These are phyloP conservation scores for Tieghemostelium lacteum DNA, from an alignment of 78 protist genomes.

Conservation along the genomic window DNA sequence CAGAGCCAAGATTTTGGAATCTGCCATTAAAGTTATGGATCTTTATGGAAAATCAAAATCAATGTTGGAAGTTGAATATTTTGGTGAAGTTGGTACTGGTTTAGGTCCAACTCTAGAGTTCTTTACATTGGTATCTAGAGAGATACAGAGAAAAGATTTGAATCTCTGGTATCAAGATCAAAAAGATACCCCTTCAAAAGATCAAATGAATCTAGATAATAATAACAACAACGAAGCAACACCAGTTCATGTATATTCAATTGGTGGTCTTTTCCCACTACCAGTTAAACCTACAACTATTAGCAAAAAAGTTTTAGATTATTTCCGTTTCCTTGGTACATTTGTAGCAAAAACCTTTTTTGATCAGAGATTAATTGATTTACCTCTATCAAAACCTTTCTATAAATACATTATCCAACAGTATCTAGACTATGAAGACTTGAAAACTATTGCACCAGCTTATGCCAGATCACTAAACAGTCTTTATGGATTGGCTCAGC, in stretches of 20 bases:
- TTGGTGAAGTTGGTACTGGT: slow-evolving; percentile 86
- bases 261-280: slow-evolving; percentile 77
- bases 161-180: slow-evolving; percentile 69
- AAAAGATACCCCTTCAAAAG: neutral
- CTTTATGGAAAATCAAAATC: slow-evolving; percentile 77
- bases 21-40: slow-evolving; percentile 86
- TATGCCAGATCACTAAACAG: slow-evolving; percentile 30
- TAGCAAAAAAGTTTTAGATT: slow-evolving; percentile 25
- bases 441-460: slow-evolving; percentile 47
- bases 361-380: slow-evolving; percentile 85
- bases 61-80: slow-evolving; percentile 90
- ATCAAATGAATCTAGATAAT: neutral
- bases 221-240: neutral
- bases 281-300: slow-evolving; percentile 69
- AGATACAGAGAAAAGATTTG: slow-evolving; percentile 79
- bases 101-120: slow-evolving; percentile 93
- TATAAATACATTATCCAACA: slow-evolving; percentile 60
- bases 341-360: slow-evolving; percentile 86
- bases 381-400: slow-evolving; percentile 81
- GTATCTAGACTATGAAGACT: slow-evolving; percentile 54
- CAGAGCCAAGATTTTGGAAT: slow-evolving; percentile 76
- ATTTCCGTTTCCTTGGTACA: slow-evolving; percentile 81
- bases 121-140: slow-evolving; percentile 89
- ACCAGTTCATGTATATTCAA: slow-evolving; percentile 32
- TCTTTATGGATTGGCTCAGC: slow-evolving; percentile 23